These are phyloP conservation scores for Pythium vanterpoolii DNA, from an alignment of 352 stramenopile genomes.

Conservation along the genomic window DNA sequence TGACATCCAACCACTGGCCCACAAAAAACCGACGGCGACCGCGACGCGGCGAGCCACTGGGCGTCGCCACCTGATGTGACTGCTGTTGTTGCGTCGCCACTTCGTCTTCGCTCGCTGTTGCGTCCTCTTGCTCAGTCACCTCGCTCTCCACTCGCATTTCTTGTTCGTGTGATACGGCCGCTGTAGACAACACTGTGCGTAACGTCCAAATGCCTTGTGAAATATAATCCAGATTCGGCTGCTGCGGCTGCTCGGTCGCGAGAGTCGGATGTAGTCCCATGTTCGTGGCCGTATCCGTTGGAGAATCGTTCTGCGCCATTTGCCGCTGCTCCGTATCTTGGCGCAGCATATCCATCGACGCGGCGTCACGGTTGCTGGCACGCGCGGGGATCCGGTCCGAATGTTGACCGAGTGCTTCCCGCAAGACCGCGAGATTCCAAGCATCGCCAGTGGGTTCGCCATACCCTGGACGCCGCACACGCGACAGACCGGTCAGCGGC, in stretches of 20 bases:
- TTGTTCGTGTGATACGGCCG: constrained; percentile 2
- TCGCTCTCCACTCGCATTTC: neutral
- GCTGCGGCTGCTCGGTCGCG: neutral
- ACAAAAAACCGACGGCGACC: constrained; percentile 66
- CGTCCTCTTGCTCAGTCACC: neutral
- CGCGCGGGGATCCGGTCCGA: constrained; percentile 12
- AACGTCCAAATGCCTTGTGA: constrained; percentile 30
- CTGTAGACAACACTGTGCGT: constrained; percentile 28
- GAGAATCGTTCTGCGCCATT: constrained; percentile 23
- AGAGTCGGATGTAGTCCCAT: constrained; percentile 15
- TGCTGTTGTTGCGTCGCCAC: neutral
- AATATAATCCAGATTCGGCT: constrained; percentile 28
- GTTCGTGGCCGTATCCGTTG: neutral
- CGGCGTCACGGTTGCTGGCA: constrained; percentile 11
- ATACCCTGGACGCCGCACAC: constrained; percentile 11
- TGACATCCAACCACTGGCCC: constrained; percentile 96
- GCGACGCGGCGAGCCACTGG: constrained; percentile 20
- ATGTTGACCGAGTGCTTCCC: constrained; percentile 38
- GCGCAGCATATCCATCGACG: constrained; percentile 7
- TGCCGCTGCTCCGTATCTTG: constrained; percentile 16
- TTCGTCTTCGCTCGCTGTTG: neutral
- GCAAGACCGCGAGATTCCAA: constrained; percentile 63
- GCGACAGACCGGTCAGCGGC: constrained; percentile 7
- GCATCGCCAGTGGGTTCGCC: constrained; percentile 34
- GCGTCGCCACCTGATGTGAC: neutral